Base-by-base conservation (phyloP, 2,329 filamentous ascomycete genomes). In the Sodiomyces alkalinus region DNA sequence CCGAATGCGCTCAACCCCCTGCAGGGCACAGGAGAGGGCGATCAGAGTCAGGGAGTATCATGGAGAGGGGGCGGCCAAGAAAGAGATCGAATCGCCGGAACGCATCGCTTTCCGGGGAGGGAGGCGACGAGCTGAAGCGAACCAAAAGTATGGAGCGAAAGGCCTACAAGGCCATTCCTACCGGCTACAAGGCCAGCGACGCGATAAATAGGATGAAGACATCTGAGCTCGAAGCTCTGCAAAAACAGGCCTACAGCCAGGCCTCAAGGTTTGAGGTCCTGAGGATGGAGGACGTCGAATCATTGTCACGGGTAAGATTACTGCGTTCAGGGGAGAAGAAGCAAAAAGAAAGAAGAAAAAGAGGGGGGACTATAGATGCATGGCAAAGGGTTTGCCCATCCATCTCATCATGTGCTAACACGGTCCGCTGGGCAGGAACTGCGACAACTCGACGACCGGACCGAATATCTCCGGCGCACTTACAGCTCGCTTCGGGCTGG, bases 381-480 rank as follows among this genome's bases (percentile, higher is more conserved):
- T n/a, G n/a, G n/a, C n/a, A n/a, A n/a, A n/a, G n/a, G n/a, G n/a
- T n/a, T n/a, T n/a, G n/a, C n/a, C n/a, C n/a, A n/a, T n/a, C n/a
- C n/a, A n/a, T n/a, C n/a, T n/a, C n/a, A n/a, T n/a, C n/a, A n/a
- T n/a, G n/a, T 19, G 19, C 33, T 37, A 27, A 37, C 23, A 8
- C n/a, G 6, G 6, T 20, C 17, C 15, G n/a, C n/a, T n/a, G n/a
- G n/a, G n/a, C 38, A 77, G 68, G 80, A 86, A 54, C 72, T 85
- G 30, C 70, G 74, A 27, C 70, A 67, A 33, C 60, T 86, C n/a
- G 80, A 86, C 41, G 76, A 82, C 45, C 70, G 79, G 31, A 80
- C 75, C 31, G 77, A 83, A 39, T 85, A 85, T 43, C 69, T 86
- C 27, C 73, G 79, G 26, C 76, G 71, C 35, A 86, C 79, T 0